phyloP scores from a whole-genome alignment of 352 stramenopile species.

The Poterioochromonas sp. region DNA sequence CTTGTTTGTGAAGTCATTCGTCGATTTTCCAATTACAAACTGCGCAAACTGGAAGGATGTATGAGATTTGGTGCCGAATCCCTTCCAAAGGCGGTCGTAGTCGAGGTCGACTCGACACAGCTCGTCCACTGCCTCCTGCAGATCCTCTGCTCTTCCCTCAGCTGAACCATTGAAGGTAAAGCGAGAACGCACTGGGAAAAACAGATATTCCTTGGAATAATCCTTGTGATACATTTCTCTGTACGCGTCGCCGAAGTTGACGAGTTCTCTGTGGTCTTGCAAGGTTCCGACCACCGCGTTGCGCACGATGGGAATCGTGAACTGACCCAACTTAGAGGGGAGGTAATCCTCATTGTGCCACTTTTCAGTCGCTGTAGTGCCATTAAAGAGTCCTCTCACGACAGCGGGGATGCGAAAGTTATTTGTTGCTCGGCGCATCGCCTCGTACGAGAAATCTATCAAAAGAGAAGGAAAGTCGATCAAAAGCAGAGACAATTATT shows the following conservation, averaged over 20 bases:
- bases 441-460: constrained; percentile 24
- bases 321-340: constrained; percentile 17
- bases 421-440: neutral
- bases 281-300: neutral
- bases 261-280: neutral
- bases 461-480: no score
- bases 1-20: neutral
- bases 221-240: constrained; percentile 5
- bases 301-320: constrained; percentile 4
- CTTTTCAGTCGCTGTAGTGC: neutral
- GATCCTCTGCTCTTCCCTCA: neutral
- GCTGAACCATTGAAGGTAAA: constrained; percentile 25
- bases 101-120: constrained; percentile 6
- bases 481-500: no score
- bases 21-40: constrained; percentile 3
- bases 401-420: constrained; percentile 29
- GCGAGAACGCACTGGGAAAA: constrained; percentile 32
- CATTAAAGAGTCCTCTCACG: constrained; percentile 26
- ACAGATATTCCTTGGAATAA: constrained; percentile 24
- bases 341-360: constrained; percentile 24
- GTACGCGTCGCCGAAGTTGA: constrained; percentile 8
- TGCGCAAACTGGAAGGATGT: constrained; percentile 5
- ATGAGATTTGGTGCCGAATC: constrained; percentile 21
- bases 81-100: neutral
- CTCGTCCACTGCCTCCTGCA: constrained; percentile 11